Percentiles rank a stretch among this genome's conserved stretches.
These are phyloP conservation scores for Inonotus hispidus DNA, from an alignment of 1,284 basidiomycete species.

Conservation along the genomic window DNA sequence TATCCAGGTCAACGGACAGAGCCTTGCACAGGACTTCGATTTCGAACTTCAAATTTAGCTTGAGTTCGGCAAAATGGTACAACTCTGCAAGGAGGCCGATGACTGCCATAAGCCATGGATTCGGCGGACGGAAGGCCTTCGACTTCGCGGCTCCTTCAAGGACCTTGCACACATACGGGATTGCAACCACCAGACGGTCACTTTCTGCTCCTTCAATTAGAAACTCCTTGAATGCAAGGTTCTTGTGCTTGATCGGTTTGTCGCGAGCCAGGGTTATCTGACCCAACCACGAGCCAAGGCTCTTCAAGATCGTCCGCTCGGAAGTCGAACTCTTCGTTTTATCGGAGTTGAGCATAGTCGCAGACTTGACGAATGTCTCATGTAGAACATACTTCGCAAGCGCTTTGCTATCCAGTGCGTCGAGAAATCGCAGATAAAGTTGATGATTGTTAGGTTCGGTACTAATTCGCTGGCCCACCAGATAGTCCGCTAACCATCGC, in stretches of 20 bases:
- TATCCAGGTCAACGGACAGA: constrained; percentile 83
- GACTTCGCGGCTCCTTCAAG: constrained; percentile 89
- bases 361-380: constrained; percentile 89
- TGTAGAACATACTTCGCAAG: constrained; percentile 81
- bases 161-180: constrained; percentile 98
- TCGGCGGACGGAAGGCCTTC: constrained; percentile 91
- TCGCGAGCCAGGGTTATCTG: constrained; percentile 90
- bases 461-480: constrained; percentile 93
- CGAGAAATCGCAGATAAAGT: constrained; percentile 91
- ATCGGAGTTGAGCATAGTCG: constrained; percentile 86
- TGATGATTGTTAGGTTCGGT: constrained; percentile 97
- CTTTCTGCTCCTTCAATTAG: constrained; percentile 94
- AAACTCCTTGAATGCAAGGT: constrained; percentile 94
- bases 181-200: constrained; percentile 88
- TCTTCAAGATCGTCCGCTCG: constrained; percentile 89
- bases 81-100: constrained; percentile 90
- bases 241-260: constrained; percentile 89
- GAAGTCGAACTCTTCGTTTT: constrained; percentile 81
- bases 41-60: constrained; percentile 97
- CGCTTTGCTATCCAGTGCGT: constrained; percentile 64
- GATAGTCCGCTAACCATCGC: constrained; percentile 96
- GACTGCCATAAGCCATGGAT: constrained; percentile 98
- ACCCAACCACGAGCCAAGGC: constrained; percentile 94
- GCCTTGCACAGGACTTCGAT: constrained; percentile 97
- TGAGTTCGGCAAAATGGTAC: constrained; percentile 95